phyloP scores from a whole-genome alignment of 257 asterid species.

The Lycium ferocissimum region DNA sequence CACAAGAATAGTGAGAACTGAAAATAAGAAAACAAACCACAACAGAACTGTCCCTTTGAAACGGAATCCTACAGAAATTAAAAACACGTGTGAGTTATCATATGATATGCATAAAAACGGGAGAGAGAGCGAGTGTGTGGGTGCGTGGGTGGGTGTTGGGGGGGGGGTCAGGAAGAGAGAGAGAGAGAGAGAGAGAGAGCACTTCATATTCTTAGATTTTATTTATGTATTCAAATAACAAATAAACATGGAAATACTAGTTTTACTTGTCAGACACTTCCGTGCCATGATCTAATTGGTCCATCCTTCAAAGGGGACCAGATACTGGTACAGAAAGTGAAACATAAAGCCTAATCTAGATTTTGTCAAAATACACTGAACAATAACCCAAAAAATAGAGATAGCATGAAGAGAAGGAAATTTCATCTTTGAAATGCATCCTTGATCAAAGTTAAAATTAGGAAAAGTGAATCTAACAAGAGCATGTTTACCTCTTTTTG shows the following conservation, averaged over 20 bases:
- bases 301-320: slow-evolving; percentile 13
- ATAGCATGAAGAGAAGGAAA: slow-evolving; percentile 31
- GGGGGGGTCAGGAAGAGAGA: not conserved
- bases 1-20: slow-evolving; percentile 51
- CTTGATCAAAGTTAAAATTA: slow-evolving; percentile 32
- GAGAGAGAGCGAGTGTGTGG: not conserved
- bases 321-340: slow-evolving; percentile 22
- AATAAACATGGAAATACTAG: not conserved
- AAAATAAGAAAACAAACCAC: slow-evolving; percentile 69
- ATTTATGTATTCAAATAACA: slow-evolving; percentile 13
- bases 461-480: slow-evolving; percentile 15
- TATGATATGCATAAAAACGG: slow-evolving; percentile 25
- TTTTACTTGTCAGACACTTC: not conserved
- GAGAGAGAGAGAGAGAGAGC: not conserved
- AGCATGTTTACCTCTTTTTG: slow-evolving; percentile 65
- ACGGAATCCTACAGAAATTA: slow-evolving; percentile 61
- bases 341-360: slow-evolving; percentile 10
- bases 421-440: slow-evolving; percentile 14
- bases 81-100: slow-evolving; percentile 27
- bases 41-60: slow-evolving; percentile 60
- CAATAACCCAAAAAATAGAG: not conserved
- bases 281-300: not conserved
- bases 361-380: slow-evolving; percentile 12
- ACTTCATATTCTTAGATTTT: not conserved
- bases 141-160: too few species aligned